Evolutionary conservation across 371 early-diverging fungal genomes (phyloP).

Genomic region (Apophysomyces elegans): DNA sequence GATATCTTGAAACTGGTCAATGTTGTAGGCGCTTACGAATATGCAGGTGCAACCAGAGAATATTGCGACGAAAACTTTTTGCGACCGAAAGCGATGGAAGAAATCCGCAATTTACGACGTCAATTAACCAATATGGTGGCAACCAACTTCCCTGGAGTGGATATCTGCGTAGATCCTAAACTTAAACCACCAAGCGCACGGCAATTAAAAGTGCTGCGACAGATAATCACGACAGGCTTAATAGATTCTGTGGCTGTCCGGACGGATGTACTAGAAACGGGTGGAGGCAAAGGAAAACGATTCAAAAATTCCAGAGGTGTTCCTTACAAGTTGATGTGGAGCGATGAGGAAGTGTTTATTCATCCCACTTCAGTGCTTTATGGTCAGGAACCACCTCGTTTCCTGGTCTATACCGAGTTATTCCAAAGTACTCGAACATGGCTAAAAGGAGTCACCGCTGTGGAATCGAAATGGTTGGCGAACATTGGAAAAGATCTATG

Average conservation of each 20-base stretch:
- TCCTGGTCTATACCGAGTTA: conserved; percentile 77
- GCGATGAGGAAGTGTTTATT: conserved; percentile 73
- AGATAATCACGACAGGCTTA: conserved; percentile 88
- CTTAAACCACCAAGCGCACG: conserved; percentile 77
- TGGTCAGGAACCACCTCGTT: conserved; percentile 74
- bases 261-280: conserved; percentile 69
- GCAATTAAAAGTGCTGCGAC: conserved; percentile 77
- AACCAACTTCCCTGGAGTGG: conserved; percentile 63
- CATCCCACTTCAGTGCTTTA: conserved; percentile 75
- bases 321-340: conserved; percentile 84
- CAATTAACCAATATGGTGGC: conserved; percentile 86
- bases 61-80: conserved; percentile 86
- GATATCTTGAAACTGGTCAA: conserved; percentile 84
- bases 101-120: conserved; percentile 84
- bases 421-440: conserved; percentile 59
- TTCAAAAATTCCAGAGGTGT: conserved; percentile 56
- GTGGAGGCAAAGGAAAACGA: conserved; percentile 45
- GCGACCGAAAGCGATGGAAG: conserved; percentile 91
- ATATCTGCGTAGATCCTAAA: conserved; percentile 58
- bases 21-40: conserved; percentile 90
- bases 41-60: conserved; percentile 70
- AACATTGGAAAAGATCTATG: conserved; percentile 70
- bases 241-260: conserved; percentile 91
- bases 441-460: conserved; percentile 82
- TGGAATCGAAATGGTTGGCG: conserved; percentile 81